Percentiles rank a stretch among this genome's conserved stretches.
phyloP scores from a whole-genome alignment of 1,284 basidiomycete genomes.

The Hemileia vastatrix region DNA sequence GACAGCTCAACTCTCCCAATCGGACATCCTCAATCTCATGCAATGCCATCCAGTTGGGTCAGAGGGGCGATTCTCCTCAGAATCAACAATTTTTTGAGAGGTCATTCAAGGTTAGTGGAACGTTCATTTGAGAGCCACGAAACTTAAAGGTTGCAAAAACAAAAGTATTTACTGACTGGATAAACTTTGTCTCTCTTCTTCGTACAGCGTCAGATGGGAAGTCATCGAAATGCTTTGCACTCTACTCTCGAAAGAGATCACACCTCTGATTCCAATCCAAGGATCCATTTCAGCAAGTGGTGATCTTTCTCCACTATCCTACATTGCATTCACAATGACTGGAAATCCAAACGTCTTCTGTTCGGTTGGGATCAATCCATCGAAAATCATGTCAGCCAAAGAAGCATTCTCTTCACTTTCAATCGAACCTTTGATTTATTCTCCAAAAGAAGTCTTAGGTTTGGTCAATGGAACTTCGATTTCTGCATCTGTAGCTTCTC shows the following conservation, averaged over 20 bases:
- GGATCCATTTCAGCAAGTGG: conserved; percentile 34
- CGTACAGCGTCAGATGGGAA: conserved; percentile 29
- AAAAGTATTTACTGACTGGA: too few relatives aligned
- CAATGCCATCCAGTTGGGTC: conserved; percentile 35
- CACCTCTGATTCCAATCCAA: conserved; percentile 32
- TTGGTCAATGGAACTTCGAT: conserved; percentile 36
- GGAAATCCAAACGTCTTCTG: conserved; percentile 33
- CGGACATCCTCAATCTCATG: too few relatives aligned
- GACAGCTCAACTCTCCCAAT: background rate
- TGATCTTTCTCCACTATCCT: conserved; percentile 34
- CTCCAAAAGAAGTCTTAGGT: conserved; percentile 19
- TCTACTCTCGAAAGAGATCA: conserved; percentile 29
- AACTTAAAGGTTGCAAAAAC: too few relatives aligned
- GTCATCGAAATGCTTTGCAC: conserved; percentile 32
- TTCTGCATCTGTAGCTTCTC: conserved; percentile 32
- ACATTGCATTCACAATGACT: conserved; percentile 33
- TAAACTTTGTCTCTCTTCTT: too few relatives aligned
- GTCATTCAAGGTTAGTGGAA: too few relatives aligned
- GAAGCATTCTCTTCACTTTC: conserved; percentile 24
- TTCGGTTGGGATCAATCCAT: conserved; percentile 24
- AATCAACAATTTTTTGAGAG: conserved; percentile 31
- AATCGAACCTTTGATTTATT: background rate
- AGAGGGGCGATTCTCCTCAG: conserved; percentile 33
- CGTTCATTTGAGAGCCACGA: too few relatives aligned
- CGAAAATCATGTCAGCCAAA: conserved; percentile 29